These are phyloP conservation scores for Emmonsia crescens DNA, from an alignment of 2,329 filamentous ascomycete genomes.

Conservation along the genomic window DNA sequence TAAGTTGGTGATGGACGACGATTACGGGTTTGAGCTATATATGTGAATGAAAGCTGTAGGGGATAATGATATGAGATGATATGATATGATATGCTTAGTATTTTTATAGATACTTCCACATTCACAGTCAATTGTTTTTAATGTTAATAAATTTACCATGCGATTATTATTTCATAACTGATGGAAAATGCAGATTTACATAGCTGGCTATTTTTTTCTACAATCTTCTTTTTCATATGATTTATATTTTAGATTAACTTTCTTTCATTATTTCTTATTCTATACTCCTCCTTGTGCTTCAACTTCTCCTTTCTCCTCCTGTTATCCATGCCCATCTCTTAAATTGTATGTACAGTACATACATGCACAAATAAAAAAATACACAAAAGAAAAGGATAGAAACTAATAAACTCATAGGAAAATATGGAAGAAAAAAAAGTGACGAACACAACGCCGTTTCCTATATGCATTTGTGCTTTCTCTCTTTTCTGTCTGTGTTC, in stretches of 20 bases:
- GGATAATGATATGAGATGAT: background rate
- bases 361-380: background rate
- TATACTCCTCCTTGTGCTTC: background rate
- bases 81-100: background rate
- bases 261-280: too few relatives aligned
- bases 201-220: too few relatives aligned
- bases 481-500: background rate
- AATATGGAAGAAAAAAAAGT: conserved; percentile 7
- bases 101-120: background rate
- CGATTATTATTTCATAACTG: too few relatives aligned
- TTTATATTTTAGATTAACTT: too few relatives aligned
- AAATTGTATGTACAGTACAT: background rate
- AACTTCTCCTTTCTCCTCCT: background rate
- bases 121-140: background rate
- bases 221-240: too few relatives aligned
- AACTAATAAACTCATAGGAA: background rate
- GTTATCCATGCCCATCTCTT: background rate
- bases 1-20: background rate
- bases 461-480: conserved; percentile 17
- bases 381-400: background rate
- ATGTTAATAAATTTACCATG: too few relatives aligned
- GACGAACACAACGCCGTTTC: conserved; percentile 4
- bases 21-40: background rate
- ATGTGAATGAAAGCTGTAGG: background rate
- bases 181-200: too few relatives aligned